Evolutionary conservation across 2,329 filamentous ascomycete species (phyloP).

Genomic region (Ophiostoma angusticollis): DNA sequence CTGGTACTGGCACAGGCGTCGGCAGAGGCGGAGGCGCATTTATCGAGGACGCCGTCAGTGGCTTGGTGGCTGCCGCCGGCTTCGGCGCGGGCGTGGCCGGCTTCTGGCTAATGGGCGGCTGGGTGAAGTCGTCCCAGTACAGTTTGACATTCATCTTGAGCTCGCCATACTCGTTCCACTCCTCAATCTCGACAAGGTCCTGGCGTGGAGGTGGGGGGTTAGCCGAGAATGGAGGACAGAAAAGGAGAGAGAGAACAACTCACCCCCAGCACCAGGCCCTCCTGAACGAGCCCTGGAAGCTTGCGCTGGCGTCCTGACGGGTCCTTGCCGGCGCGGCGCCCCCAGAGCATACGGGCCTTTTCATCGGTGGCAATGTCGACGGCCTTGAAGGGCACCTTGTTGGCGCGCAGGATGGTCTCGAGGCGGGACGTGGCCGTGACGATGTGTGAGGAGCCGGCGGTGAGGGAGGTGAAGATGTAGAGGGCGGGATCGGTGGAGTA

Average conservation of each 20-base stretch:
- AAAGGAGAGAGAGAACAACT: slow-evolving; percentile 25
- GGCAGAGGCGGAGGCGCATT: slow-evolving; percentile 15
- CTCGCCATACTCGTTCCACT: slow-evolving; percentile 98
- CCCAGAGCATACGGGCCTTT: slow-evolving; percentile 79
- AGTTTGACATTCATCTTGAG: slow-evolving; percentile 72
- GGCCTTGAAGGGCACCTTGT: slow-evolving; percentile 86
- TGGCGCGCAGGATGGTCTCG: slow-evolving; percentile 90
- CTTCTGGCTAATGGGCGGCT: slow-evolving; percentile 41
- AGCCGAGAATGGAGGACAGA: not conserved
- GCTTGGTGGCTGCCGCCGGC: slow-evolving; percentile 1
- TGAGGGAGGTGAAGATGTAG: slow-evolving; percentile 93
- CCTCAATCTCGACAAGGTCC: slow-evolving; percentile 90
- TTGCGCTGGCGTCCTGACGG: slow-evolving; percentile 52
- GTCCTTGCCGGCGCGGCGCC: slow-evolving; percentile 65
- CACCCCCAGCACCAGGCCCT: slow-evolving; percentile 75
- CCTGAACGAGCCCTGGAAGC: slow-evolving; percentile 78
- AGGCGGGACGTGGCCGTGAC: slow-evolving; percentile 90
- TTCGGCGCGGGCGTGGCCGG: slow-evolving; percentile 26
- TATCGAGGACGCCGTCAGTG: slow-evolving; percentile 18
- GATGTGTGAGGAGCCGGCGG: slow-evolving; percentile 89
- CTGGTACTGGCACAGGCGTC: slow-evolving; percentile 14
- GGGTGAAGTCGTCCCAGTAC: slow-evolving; percentile 49
- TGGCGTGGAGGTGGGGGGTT: slow-evolving; percentile 29
- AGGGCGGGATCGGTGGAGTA: slow-evolving; percentile 56
- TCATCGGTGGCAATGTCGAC: slow-evolving; percentile 86